These are phyloP conservation scores for Lactifluus piperatus DNA, from an alignment of 768 basidiomycete genomes.

Conservation along the genomic window DNA sequence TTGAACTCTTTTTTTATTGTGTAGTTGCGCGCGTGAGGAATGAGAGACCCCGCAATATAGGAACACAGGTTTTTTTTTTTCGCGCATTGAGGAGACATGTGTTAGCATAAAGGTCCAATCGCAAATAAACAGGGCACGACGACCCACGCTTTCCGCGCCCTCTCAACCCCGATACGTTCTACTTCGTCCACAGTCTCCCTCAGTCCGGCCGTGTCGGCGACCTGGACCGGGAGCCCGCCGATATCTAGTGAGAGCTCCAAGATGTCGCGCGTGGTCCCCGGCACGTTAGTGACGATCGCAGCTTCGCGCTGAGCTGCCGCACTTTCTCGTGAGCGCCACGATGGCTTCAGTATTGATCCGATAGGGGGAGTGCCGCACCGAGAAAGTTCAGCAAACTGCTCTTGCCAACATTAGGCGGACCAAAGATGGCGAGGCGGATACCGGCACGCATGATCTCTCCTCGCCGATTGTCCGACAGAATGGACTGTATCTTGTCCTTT, in stretches of 20 bases:
- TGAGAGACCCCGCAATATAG: too few relatives aligned
- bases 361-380: conserved; percentile 34
- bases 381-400: conserved; percentile 81
- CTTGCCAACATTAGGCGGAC: conserved; percentile 93
- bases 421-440: conserved; percentile 79
- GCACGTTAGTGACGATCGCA: conserved; percentile 80
- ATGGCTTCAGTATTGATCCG: neutral
- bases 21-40: too few relatives aligned
- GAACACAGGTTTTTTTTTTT: too few relatives aligned
- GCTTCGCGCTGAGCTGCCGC: conserved; percentile 70
- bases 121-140: neutral
- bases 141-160: conserved; percentile 59
- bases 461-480: conserved; percentile 61
- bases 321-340: neutral
- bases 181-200: conserved; percentile 60
- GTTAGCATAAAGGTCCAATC: neutral
- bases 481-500: conserved; percentile 39
- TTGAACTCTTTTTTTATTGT: conserved; percentile 44
- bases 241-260: conserved; percentile 81
- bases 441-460: conserved; percentile 83
- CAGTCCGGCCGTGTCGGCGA: conserved; percentile 83
- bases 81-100: too few relatives aligned
- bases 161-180: conserved; percentile 73
- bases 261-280: conserved; percentile 86
- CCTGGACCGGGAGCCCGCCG: conserved; percentile 72